Conservation (phyloP, 495 filamentous ascomycete species). For the Lichenothelia convexa region DNA sequence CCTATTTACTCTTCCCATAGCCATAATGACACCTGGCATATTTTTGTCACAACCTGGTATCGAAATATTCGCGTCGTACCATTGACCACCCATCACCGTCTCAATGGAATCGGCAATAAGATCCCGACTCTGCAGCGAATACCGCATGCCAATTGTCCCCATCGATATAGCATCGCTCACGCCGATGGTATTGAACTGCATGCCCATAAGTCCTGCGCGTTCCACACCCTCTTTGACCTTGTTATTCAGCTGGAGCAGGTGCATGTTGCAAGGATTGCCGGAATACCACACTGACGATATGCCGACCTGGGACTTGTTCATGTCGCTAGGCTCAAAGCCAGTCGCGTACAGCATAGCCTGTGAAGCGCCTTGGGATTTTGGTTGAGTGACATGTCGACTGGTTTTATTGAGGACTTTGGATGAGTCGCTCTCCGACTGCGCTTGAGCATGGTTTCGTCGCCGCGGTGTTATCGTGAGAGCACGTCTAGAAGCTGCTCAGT, state of each 20-base stretch:
- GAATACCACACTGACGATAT: constrained; percentile 87
- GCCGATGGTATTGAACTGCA: constrained; percentile 94
- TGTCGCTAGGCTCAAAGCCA: constrained; percentile 62
- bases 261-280: constrained; percentile 99
- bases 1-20: constrained; percentile 88
- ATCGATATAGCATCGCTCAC: constrained; percentile 76
- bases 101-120: constrained; percentile 96
- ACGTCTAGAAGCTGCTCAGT: background rate
- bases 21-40: constrained; percentile 96
- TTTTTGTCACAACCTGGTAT: constrained; percentile 99
- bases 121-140: constrained; percentile 82
- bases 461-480: background rate
- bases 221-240: constrained; percentile 72
- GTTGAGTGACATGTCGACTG: constrained; percentile 74
- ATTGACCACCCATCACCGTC: constrained; percentile 96
- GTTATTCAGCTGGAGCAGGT: constrained; percentile 72
- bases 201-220: constrained; percentile 35
- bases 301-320: constrained; percentile 89
- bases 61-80: constrained; percentile 97
- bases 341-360: constrained; percentile 98
- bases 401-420: constrained; percentile 46
- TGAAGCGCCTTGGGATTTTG: constrained; percentile 90
- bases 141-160: constrained; percentile 80
- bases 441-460: background rate
- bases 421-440: background rate